Evolutionary conservation across 2,329 filamentous ascomycete genomes (phyloP), one percentile per base, ranked within the genome.

Genomic region (Phyllosticta citriasiana): DNA sequence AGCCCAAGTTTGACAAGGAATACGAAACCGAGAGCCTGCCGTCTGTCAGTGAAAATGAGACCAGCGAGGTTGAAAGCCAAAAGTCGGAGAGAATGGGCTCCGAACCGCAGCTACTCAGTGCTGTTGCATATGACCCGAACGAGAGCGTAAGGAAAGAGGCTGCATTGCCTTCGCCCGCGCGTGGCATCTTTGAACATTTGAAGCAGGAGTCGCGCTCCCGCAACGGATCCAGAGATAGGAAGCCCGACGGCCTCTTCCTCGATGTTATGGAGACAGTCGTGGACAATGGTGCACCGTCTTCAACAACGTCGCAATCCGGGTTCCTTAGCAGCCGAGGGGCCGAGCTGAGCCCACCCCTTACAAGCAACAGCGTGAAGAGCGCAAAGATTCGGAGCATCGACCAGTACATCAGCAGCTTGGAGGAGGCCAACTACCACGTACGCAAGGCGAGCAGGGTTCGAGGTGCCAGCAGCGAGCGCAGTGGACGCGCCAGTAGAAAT

Each of bases 381-480:
- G 77, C 81, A 10, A 86, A 83, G 66, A 82, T 80, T 51, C 83
- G 85, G 64, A 89, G 84, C 65, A 82, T 90, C 40, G 89, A 95
- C 66, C 86, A 92, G 65, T 95, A 94, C 70, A 92, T 96, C 65
- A 90, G 86, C 74, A 94, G 90, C 70, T 76, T 96, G 1, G 91
- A 96, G 35, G 83, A 90, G 57, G 89, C 90, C 9, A 85, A 85
- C 61, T 82, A 84, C 63, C 84, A 86, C 68, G 64, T 72, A 19
- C 68, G 75, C 19, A 68, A 70, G 53, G 40, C 52, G 54, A 74
- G 73, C 40, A 71, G 71, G 19, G 64, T 78, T 64, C 80, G 82
- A 30, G 72, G 75, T 26, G 76, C 76, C 51, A 77, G 76, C 25
- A 75, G 75, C 47, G 65, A 60, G 12, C 50, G 55, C 9, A 19